Conservation (phyloP, 306 rosid genomes). For the Ammopiptanthus mongolicus region DNA sequence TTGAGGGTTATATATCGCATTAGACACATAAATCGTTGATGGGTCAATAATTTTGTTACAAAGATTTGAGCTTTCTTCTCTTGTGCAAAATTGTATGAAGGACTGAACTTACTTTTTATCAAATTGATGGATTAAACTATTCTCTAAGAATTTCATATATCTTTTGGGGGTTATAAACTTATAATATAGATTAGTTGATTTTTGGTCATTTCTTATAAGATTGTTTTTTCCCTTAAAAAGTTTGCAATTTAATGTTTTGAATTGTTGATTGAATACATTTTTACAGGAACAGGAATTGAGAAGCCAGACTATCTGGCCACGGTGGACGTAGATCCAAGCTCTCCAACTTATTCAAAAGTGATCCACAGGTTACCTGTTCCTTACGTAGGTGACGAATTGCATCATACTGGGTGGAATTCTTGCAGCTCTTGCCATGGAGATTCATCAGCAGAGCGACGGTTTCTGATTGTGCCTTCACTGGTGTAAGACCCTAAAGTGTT, state of each 20-base stretch:
- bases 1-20: not conserved
- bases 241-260: not conserved
- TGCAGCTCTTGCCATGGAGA: slow-evolving; percentile 98
- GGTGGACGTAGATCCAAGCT: slow-evolving; percentile 79
- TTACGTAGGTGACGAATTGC: slow-evolving; percentile 76
- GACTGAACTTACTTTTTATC: not conserved
- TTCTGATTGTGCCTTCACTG: slow-evolving; percentile 62
- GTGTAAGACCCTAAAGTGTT: slow-evolving; percentile 35
- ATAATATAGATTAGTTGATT: not conserved
- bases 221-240: not conserved
- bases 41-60: not conserved
- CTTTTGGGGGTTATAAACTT: not conserved
- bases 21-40: not conserved
- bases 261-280: not conserved
- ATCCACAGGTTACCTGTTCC: slow-evolving; percentile 70
- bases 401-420: slow-evolving; percentile 90
- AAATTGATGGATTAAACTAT: not conserved
- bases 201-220: not conserved
- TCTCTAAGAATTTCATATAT: not conserved
- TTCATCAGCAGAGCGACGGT: slow-evolving; percentile 60
- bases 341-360: slow-evolving; percentile 80
- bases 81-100: not conserved
- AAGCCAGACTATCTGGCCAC: slow-evolving; percentile 96
- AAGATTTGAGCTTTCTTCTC: not conserved
- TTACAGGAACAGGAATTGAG: slow-evolving; percentile 82